Base-by-base conservation (phyloP, 768 basidiomycete species). In the Suillus tomentosus region DNA sequence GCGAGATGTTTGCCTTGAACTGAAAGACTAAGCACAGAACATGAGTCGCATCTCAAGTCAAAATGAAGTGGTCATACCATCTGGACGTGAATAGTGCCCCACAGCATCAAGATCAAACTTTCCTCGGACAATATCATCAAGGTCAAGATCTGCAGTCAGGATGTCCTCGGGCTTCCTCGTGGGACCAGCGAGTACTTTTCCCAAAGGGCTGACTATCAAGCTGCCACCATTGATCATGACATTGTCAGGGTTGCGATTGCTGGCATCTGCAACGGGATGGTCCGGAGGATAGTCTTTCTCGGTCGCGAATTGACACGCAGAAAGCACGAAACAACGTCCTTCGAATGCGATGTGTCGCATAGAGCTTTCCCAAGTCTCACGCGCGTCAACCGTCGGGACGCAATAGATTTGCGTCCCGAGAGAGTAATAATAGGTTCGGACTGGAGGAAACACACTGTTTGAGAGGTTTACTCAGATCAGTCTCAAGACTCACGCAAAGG, bases 291-390 rank as follows among this genome's bases (percentile, higher is more conserved):
- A 87, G 69, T 87, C 82, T 71, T 79, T 79, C 66, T 82, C 83
- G 63, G 81, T 79, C 0, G 85, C 80, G 69, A 80, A 88, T 68
- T 88, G 85, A 61, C 84, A 87, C 4, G 86, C 87, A 15, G 84
- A 81, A 31, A 90, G 77, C 58, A 90, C 89, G 72, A 88, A 88
- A 74, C 87, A 88, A 31, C 89, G 82, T 11, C 89, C 89, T 70
- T 90, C 88, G 42, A 86, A 74, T 0, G 88, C 87, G 57, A 90
- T 86, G 68, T 87, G 87, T 31, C 75, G 69, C 85, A 89, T 87
- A 1, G 84, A 82, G 63, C 76, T 74, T 66, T 79, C 79, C 89
- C 88, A 90, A 10, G 70, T 76, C 2, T 81, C 80, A 3, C 88
- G 79, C 5, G 81, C 77, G 66, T 89, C 88, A 24, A 88, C 87